These are phyloP conservation scores for Phoma sp. DNA, from an alignment of 2,329 filamentous ascomycete genomes.

Conservation along the genomic window DNA sequence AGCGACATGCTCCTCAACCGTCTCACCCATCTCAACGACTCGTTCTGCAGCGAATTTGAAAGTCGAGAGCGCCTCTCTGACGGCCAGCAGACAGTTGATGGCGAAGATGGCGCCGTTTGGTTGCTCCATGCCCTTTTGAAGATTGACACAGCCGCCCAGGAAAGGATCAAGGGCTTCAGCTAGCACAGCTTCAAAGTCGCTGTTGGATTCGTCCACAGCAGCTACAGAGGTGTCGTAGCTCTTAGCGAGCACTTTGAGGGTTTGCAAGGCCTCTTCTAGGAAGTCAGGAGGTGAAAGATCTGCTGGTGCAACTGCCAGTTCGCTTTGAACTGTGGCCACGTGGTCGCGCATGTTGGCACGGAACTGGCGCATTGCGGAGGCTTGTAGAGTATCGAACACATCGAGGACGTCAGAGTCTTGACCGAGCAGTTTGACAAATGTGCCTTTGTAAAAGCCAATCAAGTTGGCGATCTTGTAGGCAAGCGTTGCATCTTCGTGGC, in stretches of 20 bases:
- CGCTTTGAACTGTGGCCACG: slow-evolving; percentile 74
- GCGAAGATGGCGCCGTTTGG: slow-evolving; percentile 73
- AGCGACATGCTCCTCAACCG: slow-evolving; percentile 63
- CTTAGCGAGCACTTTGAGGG: slow-evolving; percentile 79
- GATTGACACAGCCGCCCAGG: slow-evolving; percentile 74
- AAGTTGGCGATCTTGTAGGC: slow-evolving; percentile 92
- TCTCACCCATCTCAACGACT: slow-evolving; percentile 63
- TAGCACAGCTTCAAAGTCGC: slow-evolving; percentile 77
- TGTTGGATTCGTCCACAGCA: slow-evolving; percentile 61
- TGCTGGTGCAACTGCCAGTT: slow-evolving; percentile 73
- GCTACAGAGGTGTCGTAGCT: slow-evolving; percentile 85
- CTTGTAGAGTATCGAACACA: slow-evolving; percentile 72
- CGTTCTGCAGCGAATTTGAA: slow-evolving; percentile 71
- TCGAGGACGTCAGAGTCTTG: slow-evolving; percentile 72
- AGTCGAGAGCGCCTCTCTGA: slow-evolving; percentile 62
- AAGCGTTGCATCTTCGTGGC: slow-evolving; percentile 86
- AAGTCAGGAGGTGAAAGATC: slow-evolving; percentile 83
- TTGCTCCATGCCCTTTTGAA: slow-evolving; percentile 66
- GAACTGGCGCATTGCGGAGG: slow-evolving; percentile 83
- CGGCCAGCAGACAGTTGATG: slow-evolving; percentile 73
- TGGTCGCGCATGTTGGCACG: slow-evolving; percentile 81
- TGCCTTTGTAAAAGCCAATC: slow-evolving; percentile 85
- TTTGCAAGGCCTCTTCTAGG: slow-evolving; percentile 78
- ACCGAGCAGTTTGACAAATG: slow-evolving; percentile 82
- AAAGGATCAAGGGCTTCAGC: slow-evolving; percentile 86